A percentile compares a stretch with the other conserved stretches of the same genome.
Evolutionary conservation across 345 rosid genomes (phyloP).

Genomic region (Moricandia moricandioides): DNA sequence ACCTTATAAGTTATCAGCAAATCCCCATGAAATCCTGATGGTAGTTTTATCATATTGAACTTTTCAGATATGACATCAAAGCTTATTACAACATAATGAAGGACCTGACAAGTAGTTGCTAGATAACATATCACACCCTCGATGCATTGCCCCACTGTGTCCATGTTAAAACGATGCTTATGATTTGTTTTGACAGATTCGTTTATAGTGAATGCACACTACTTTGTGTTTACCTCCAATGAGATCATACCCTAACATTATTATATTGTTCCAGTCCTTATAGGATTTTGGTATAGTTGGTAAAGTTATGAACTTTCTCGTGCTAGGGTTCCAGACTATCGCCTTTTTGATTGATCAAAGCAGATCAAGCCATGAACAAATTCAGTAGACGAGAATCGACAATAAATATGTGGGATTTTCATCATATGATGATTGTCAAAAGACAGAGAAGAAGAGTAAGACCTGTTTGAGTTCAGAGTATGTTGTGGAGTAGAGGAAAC

Average conservation of each 20-base stretch:
- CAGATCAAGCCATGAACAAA: no score
- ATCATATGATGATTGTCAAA: no score
- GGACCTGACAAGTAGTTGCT: background rate
- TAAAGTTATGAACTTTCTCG: background rate
- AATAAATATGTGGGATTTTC: no score
- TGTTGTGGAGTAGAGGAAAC: no score
- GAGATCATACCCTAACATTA: background rate
- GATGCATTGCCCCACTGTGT: background rate
- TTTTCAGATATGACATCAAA: background rate
- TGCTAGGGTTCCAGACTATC: constrained; percentile 10
- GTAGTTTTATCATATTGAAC: background rate
- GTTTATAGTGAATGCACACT: background rate
- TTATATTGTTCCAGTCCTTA: background rate
- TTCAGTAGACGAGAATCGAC: no score
- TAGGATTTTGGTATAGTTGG: background rate
- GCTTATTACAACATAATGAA: background rate
- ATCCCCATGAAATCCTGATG: background rate
- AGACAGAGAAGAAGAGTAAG: no score
- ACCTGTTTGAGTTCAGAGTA: no score
- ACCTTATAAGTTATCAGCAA: background rate
- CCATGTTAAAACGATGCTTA: background rate
- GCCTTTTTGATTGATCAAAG: background rate
- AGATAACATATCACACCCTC: background rate
- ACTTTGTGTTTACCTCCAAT: constrained; percentile 3
- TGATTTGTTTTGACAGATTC: background rate